Evolutionary conservation across 2,329 filamentous ascomycete genomes (phyloP).

Genomic region (Teratosphaeria pseudoeucalypti): DNA sequence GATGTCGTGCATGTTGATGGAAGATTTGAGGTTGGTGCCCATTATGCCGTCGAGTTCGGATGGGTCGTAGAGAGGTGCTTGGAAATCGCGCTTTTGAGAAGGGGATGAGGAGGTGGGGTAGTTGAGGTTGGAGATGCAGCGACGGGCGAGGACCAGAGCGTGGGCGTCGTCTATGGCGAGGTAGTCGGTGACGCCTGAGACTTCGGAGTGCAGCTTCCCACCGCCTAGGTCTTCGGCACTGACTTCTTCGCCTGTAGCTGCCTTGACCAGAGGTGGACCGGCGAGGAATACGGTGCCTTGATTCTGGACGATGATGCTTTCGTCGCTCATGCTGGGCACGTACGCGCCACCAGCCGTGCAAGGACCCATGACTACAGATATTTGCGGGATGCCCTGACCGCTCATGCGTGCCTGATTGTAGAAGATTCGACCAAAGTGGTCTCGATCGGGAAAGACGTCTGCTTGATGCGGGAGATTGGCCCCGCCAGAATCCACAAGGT

Average conservation of each 20-base stretch:
- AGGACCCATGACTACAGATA: constrained; percentile 92
- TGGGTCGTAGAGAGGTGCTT: constrained; percentile 70
- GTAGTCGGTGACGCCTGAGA: constrained; percentile 91
- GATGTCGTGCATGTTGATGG: constrained; percentile 77
- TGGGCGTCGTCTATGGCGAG: constrained; percentile 90
- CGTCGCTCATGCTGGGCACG: constrained; percentile 93
- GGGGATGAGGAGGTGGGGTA: constrained; percentile 51
- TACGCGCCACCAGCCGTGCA: constrained; percentile 95
- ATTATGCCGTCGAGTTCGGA: constrained; percentile 80
- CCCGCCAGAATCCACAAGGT: constrained; percentile 90
- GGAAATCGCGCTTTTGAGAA: constrained; percentile 35
- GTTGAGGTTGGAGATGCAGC: constrained; percentile 81
- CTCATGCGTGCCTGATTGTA: constrained; percentile 97
- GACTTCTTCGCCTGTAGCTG: constrained; percentile 86
- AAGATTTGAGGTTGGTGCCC: constrained; percentile 77
- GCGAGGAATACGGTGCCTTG: constrained; percentile 98
- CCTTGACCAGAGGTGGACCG: constrained; percentile 87
- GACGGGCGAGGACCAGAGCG: constrained; percentile 71
- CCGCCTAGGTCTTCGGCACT: constrained; percentile 85
- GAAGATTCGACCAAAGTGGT: constrained; percentile 96
- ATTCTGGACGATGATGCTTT: constrained; percentile 89
- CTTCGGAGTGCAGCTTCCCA: constrained; percentile 76
- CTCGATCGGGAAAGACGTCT: constrained; percentile 87
- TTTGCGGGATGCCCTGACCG: constrained; percentile 76
- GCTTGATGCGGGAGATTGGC: constrained; percentile 92